phyloP scores from a whole-genome alignment of 2,329 filamentous ascomycete genomes.

The Fusarium camptoceras region DNA sequence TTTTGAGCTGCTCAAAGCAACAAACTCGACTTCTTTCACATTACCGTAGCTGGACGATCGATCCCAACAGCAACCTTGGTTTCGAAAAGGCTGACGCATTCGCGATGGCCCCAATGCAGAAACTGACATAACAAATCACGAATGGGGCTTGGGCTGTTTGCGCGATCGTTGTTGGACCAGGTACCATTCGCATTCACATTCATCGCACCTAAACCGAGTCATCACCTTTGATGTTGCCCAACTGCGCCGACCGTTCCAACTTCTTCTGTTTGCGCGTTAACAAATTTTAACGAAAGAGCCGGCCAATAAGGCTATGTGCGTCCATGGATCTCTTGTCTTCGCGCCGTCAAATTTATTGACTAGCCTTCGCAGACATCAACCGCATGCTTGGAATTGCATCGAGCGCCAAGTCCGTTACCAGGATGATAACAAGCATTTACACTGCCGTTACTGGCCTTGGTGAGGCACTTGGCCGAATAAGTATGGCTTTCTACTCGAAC shows the following conservation, averaged over 20 bases:
- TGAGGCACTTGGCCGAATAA: slow-evolving; percentile 41
- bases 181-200: slow-evolving; percentile 20
- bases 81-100: slow-evolving; percentile 2
- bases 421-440: slow-evolving; percentile 48
- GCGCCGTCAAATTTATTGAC: background rate
- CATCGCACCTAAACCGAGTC: slow-evolving; percentile 3
- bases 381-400: slow-evolving; percentile 41
- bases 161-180: background rate
- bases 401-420: slow-evolving; percentile 41
- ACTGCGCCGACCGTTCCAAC: background rate
- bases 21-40: background rate
- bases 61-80: slow-evolving; percentile 10
- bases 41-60: background rate
- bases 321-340: background rate
- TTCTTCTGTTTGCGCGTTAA: background rate
- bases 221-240: slow-evolving; percentile 42
- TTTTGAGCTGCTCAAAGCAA: background rate
- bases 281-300: slow-evolving; percentile 11
- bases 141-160: slow-evolving; percentile 3
- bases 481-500: slow-evolving; percentile 27
- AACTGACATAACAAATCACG: slow-evolving; percentile 7
- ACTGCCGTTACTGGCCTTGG: slow-evolving; percentile 46
- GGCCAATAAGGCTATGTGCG: slow-evolving; percentile 33
- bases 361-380: slow-evolving; percentile 18
- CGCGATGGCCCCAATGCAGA: slow-evolving; percentile 26